These are phyloP conservation scores for Cyclaneusma minus DNA, from an alignment of 2,329 filamentous ascomycete genomes.

Conservation along the genomic window DNA sequence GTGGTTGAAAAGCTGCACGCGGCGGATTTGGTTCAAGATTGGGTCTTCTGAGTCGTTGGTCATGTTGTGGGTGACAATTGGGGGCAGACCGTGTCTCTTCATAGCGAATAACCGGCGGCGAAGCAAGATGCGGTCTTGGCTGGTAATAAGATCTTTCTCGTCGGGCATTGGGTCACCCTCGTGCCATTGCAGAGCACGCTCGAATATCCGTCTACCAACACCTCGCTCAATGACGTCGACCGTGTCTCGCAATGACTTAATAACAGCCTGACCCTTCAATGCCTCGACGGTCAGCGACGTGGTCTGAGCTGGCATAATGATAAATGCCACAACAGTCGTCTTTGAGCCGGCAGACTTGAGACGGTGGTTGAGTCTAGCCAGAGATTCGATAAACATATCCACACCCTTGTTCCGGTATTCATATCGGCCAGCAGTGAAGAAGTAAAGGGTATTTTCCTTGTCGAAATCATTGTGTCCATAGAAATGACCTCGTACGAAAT, in stretches of 20 bases:
- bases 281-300: conserved; percentile 90
- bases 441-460: conserved; percentile 88
- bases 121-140: conserved; percentile 82
- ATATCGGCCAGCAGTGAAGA: conserved; percentile 94
- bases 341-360: conserved; percentile 76
- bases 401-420: conserved; percentile 98
- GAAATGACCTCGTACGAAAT: conserved; percentile 95
- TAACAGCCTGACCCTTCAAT: conserved; percentile 89
- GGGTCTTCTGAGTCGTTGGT: conserved; percentile 85
- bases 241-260: conserved; percentile 89
- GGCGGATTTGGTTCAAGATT: conserved; percentile 86
- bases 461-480: conserved; percentile 98
- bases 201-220: conserved; percentile 86
- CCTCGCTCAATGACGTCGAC: conserved; percentile 84
- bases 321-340: conserved; percentile 89
- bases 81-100: conserved; percentile 81
- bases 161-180: conserved; percentile 88
- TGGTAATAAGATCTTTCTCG: conserved; percentile 88
- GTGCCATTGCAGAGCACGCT: conserved; percentile 87
- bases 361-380: conserved; percentile 86
- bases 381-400: conserved; percentile 97
- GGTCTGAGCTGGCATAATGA: conserved; percentile 97
- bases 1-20: conserved; percentile 95
- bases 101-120: conserved; percentile 88
- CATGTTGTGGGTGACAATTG: conserved; percentile 99